A percentile compares a stretch with the other conserved stretches of the same genome.
phyloP scores from a whole-genome alignment of 2,329 filamentous ascomycete species.

The Aspergillus sp. region DNA sequence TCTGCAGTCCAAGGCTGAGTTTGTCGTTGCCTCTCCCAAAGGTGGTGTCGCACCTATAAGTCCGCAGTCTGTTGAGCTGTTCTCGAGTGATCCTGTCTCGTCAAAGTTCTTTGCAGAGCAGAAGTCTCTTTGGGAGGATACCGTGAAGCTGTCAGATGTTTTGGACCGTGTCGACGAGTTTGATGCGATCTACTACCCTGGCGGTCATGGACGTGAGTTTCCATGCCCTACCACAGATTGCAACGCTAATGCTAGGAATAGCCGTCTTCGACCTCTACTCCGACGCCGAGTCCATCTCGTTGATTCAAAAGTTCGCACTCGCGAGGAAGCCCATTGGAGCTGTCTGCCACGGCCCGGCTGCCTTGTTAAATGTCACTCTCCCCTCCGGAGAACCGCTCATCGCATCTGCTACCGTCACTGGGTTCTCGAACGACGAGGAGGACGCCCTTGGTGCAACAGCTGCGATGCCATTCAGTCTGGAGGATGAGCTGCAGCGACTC shows the following conservation, averaged over 20 bases:
- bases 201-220: conserved; percentile 60
- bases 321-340: conserved; percentile 55
- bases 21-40: neutral
- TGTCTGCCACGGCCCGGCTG: conserved; percentile 55
- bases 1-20: neutral
- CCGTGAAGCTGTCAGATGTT: conserved; percentile 61
- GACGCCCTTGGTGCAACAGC: conserved; percentile 43
- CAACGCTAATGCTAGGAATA: conserved; percentile 15
- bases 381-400: conserved; percentile 49
- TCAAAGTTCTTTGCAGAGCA: conserved; percentile 60
- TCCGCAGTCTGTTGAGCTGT: neutral
- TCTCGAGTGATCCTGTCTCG: neutral
- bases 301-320: conserved; percentile 55
- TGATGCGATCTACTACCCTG: conserved; percentile 66
- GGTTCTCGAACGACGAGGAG: conserved; percentile 54
- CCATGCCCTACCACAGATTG: neutral
- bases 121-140: conserved; percentile 66
- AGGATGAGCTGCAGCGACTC: conserved; percentile 46
- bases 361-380: conserved; percentile 49
- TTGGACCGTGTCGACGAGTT: conserved; percentile 63
- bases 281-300: conserved; percentile 45
- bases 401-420: conserved; percentile 47
- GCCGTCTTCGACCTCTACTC: conserved; percentile 57
- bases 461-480: conserved; percentile 51
- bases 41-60: neutral